Percentiles rank a stretch among this genome's conserved stretches.
Evolutionary conservation across 495 filamentous ascomycete genomes (phyloP).

Genomic region (Stereocaulon alpinum): DNA sequence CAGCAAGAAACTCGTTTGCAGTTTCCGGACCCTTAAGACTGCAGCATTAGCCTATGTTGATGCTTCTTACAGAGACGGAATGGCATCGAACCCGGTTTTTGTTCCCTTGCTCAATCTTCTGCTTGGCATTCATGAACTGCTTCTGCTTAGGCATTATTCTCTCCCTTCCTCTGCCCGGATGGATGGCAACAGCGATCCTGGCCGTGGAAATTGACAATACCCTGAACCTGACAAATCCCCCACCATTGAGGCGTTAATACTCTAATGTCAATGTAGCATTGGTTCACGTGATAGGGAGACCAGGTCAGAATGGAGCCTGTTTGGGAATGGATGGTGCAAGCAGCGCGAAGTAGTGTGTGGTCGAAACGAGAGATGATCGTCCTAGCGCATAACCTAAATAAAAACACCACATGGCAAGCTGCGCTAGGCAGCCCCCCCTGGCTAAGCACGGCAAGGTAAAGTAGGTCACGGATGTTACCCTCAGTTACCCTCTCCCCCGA

Average conservation of each 20-base stretch:
- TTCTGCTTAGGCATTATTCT: constrained; percentile 44
- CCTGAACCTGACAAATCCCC: background rate
- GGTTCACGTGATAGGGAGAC: background rate
- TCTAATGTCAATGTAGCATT: no score
- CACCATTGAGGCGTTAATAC: no score
- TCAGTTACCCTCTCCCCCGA: no score
- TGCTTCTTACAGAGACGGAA: background rate
- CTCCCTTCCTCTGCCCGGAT: background rate
- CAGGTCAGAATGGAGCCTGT: background rate
- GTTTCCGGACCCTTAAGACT: constrained; percentile 40
- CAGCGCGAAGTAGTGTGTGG: background rate
- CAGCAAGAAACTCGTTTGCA: constrained; percentile 52
- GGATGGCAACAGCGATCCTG: background rate
- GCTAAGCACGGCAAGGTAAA: no score
- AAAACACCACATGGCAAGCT: background rate
- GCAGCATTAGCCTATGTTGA: constrained; percentile 10
- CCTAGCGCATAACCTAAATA: background rate
- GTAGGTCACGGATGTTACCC: no score
- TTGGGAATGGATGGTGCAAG: background rate
- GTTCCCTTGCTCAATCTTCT: constrained; percentile 32
- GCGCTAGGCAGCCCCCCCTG: background rate
- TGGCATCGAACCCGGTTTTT: constrained; percentile 1
- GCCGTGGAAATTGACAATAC: background rate
- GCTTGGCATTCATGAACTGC: constrained; percentile 38
- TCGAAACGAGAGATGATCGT: background rate